Evolutionary conservation across 1,284 basidiomycete genomes (phyloP).

Genomic region (Ustilago loliicola): DNA sequence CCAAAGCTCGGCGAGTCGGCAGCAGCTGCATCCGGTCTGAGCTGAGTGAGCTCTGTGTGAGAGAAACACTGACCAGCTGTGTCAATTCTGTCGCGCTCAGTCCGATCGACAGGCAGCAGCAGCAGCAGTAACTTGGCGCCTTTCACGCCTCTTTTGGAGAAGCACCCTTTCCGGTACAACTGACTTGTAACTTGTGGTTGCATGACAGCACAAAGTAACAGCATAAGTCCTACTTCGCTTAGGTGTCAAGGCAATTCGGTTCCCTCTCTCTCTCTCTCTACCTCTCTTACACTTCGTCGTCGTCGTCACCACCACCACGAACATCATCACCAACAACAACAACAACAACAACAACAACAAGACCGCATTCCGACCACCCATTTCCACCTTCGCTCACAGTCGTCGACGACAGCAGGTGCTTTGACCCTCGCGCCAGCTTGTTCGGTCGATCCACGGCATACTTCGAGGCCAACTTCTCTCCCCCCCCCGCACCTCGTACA

Average conservation of each 20-base stretch:
- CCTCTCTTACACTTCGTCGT: not conserved
- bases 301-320: not conserved
- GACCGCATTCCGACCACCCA: not conserved
- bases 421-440: too few relatives aligned
- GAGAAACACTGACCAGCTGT: slow-evolving; percentile 3
- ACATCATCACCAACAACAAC: not conserved
- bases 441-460: too few relatives aligned
- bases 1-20: slow-evolving; percentile 12
- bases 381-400: not conserved
- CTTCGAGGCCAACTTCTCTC: too few relatives aligned
- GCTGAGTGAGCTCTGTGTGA: not conserved
- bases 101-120: slow-evolving; percentile 19
- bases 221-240: not conserved
- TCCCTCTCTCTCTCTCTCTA: not conserved
- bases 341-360: not conserved
- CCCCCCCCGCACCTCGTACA: too few relatives aligned
- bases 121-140: too few relatives aligned
- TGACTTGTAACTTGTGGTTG: not conserved
- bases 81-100: not conserved
- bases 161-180: slow-evolving; percentile 4
- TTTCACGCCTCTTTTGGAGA: slow-evolving; percentile 16
- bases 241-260: not conserved
- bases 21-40: slow-evolving; percentile 29
- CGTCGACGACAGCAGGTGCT: not conserved
- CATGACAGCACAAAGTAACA: not conserved